Percentiles rank a stretch among this genome's conserved stretches.
Evolutionary conservation across 2,329 filamentous ascomycete species (phyloP).

Genomic region (Fusarium graminum): DNA sequence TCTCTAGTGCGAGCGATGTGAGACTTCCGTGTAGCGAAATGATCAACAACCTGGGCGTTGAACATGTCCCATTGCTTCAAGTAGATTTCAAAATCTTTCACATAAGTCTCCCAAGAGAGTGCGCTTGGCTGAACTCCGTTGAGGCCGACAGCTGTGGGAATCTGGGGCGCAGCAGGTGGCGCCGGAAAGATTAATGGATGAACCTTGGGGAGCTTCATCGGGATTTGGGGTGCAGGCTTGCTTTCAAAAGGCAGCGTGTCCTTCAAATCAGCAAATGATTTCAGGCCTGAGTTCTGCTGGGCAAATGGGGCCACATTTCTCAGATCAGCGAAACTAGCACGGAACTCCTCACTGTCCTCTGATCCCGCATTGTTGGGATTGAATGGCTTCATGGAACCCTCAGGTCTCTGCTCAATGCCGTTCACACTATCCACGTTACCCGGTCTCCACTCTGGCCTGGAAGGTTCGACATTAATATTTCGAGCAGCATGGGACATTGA

Average conservation of each 20-base stretch:
- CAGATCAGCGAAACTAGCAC: conserved; percentile 67
- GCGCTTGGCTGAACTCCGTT: conserved; percentile 59
- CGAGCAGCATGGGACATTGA: conserved; percentile 54
- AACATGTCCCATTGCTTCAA: conserved; percentile 64
- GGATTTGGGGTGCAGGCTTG: conserved; percentile 59
- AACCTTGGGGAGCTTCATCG: conserved; percentile 53
- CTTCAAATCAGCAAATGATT: conserved; percentile 68
- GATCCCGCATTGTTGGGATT: conserved; percentile 61
- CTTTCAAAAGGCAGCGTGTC: conserved; percentile 70
- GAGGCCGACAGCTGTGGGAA: conserved; percentile 59
- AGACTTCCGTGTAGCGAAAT: conserved; percentile 66
- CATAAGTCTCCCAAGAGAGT: conserved; percentile 64
- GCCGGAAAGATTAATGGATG: conserved; percentile 61
- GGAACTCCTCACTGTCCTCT: conserved; percentile 68
- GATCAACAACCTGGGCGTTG: conserved; percentile 66
- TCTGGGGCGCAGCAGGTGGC: conserved; percentile 63
- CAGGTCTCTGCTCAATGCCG: conserved; percentile 39
- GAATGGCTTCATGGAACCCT: conserved; percentile 42
- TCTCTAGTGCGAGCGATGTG: conserved; percentile 56
- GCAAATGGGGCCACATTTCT: conserved; percentile 68
- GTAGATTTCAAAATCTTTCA: conserved; percentile 66
- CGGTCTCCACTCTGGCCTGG: conserved; percentile 70
- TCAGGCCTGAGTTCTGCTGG: conserved; percentile 62
- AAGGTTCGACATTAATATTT: conserved; percentile 70
- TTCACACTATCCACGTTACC: conserved; percentile 57